phyloP scores from a whole-genome alignment of 2,329 filamentous ascomycete species.

The Leptographium procerum region DNA sequence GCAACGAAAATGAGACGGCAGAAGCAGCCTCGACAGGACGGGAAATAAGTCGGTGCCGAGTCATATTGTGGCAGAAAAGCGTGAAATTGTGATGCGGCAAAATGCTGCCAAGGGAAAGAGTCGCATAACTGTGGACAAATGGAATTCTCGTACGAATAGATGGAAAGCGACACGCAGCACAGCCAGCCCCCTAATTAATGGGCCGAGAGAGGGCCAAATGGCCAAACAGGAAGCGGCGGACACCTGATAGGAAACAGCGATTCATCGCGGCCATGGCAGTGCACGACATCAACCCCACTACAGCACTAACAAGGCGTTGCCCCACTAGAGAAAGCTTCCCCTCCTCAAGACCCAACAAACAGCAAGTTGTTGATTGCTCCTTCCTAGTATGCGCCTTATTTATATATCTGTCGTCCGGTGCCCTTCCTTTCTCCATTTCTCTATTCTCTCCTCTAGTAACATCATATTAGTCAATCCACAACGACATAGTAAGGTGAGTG shows the following conservation, averaged over 20 bases:
- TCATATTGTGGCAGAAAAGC: too few species aligned
- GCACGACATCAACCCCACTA: neutral
- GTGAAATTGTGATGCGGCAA: too few species aligned
- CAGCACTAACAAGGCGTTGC: neutral
- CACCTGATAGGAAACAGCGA: neutral
- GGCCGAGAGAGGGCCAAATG: neutral
- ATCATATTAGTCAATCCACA: neutral
- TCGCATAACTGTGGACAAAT: too few species aligned
- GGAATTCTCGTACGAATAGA: too few species aligned
- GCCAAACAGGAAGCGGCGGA: neutral
- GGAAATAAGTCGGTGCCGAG: too few species aligned
- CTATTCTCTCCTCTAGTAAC: neutral
- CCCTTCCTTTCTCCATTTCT: neutral
- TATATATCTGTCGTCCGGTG: neutral
- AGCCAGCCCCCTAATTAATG: neutral
- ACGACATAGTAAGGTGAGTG: neutral
- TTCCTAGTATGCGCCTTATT: neutral
- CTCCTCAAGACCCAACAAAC: neutral
- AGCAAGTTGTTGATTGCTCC: neutral
- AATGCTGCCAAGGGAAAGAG: too few species aligned
- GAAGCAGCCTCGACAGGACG: too few species aligned
- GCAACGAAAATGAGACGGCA: too few species aligned
- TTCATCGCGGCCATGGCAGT: neutral
- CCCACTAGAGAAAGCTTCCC: neutral
- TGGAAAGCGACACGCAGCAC: neutral